Base-by-base conservation (phyloP, 2,329 filamentous ascomycete genomes). In the Fusarium brevicatenulatum region DNA sequence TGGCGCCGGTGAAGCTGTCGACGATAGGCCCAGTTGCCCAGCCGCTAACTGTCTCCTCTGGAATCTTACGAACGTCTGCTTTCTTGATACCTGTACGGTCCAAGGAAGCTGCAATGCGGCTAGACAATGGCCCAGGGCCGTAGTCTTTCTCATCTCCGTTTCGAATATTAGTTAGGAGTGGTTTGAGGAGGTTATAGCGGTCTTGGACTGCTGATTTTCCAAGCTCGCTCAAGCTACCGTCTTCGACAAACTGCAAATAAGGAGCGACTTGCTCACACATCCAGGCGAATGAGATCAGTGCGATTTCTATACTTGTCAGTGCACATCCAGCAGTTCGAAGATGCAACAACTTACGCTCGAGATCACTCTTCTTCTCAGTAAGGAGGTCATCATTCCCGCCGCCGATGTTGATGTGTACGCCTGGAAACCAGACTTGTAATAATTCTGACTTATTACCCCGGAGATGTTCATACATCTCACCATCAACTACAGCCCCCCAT, bases 351-450 rank as follows among this genome's bases (percentile, higher is more conserved):
- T 73, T 30, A 77, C 75, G 73, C 49, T 77, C 75, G 23, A 77
- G 61, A 36, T 77, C 75, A 44, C 75, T 76, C 71, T 75, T 72
- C 49, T 76, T 75, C 9, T 74, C 66, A 9, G 58, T 69, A 19
- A 77, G 53, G 34, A 70, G 67, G 19, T 68, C 63, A 37, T 71
- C 70, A 13, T 60, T 73, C 16, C 75, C 75, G 7, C 76, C 76
- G 18, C 76, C 76, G 61, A 77, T 77, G 60, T 77, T 77, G 66
- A 74, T 75, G 40, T 77, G 76, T 10, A 77, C 70, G n/a, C 76
- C 76, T 2, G 76, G 76, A 50, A 78, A 78, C 76, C 76, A 78
- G 28, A 77, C 76, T 25, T 78, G 76, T 25, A 73, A 37, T 9
- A 78, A 57, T 30, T 76, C 65, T 34, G 75, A 72, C 19, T 44